These are phyloP conservation scores for Penicillium hordei DNA, from an alignment of 2,329 filamentous ascomycete genomes.

Conservation along the genomic window DNA sequence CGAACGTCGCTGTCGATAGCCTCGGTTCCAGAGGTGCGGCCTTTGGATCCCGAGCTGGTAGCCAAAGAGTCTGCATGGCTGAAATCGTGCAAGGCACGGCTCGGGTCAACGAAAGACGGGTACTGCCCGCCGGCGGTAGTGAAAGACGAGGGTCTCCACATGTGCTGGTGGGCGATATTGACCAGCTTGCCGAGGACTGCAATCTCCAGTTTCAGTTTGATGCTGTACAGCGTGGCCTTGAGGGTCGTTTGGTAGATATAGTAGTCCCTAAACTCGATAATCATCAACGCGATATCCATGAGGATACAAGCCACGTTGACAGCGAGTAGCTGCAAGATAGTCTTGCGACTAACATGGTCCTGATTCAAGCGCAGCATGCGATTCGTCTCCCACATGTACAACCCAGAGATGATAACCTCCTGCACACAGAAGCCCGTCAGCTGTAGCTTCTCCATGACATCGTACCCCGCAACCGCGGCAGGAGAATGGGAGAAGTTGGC, in stretches of 20 bases:
- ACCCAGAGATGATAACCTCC: slow-evolving; percentile 45
- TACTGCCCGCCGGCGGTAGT: slow-evolving; percentile 13
- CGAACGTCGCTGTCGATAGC: slow-evolving; percentile 7
- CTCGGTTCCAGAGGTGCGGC: slow-evolving; percentile 15
- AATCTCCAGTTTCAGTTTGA: slow-evolving; percentile 54
- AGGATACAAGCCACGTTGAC: slow-evolving; percentile 49
- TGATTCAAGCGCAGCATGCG: slow-evolving; percentile 33
- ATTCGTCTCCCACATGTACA: slow-evolving; percentile 55
- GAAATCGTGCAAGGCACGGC: slow-evolving; percentile 17
- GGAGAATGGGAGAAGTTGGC: slow-evolving; percentile 23
- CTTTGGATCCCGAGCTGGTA: slow-evolving; percentile 19
- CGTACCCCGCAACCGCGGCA: slow-evolving; percentile 23
- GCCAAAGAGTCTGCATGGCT: slow-evolving; percentile 13
- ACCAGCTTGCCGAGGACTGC: slow-evolving; percentile 52
- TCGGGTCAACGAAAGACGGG: slow-evolving; percentile 26
- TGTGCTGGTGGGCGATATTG: slow-evolving; percentile 30
- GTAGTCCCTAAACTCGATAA: slow-evolving; percentile 41
- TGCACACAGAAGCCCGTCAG: slow-evolving; percentile 44
- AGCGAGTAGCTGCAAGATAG: slow-evolving; percentile 56
- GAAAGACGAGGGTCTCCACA: slow-evolving; percentile 20
- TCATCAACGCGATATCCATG: slow-evolving; percentile 47
- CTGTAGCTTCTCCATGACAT: slow-evolving; percentile 40
- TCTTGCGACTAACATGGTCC: slow-evolving; percentile 28
- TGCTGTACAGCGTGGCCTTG: slow-evolving; percentile 37
- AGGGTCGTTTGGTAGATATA: slow-evolving; percentile 42